Percentiles rank a stretch among this genome's conserved stretches.
phyloP scores from a whole-genome alignment of 2,329 filamentous ascomycete species.

The Dactylellina cionopaga region DNA sequence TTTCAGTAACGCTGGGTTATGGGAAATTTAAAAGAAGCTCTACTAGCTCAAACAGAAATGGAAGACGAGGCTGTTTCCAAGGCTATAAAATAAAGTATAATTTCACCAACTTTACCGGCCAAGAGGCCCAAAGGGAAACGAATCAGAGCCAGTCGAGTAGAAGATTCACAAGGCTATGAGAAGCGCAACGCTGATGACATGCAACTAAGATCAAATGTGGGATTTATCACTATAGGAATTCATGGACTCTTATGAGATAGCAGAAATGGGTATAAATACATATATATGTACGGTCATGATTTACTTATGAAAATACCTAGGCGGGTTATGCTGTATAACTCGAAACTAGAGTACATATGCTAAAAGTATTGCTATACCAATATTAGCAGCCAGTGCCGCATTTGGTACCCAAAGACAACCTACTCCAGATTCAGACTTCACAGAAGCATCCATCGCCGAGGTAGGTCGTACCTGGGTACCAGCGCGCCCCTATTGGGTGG shows the following conservation, averaged over 20 bases:
- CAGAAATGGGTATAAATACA: not conserved
- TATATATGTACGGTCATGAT: not conserved
- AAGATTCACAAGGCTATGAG: too few species aligned
- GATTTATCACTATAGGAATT: too few species aligned
- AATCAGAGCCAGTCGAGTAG: too few species aligned
- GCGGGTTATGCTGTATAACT: not conserved
- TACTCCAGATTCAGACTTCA: slow-evolving; percentile 6
- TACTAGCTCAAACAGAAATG: too few species aligned
- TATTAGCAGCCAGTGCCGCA: not conserved
- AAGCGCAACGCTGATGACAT: too few species aligned
- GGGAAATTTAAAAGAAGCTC: too few species aligned
- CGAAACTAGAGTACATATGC: not conserved
- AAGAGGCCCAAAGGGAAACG: too few species aligned
- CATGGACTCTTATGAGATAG: not conserved
- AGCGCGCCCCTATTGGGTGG: not conserved
- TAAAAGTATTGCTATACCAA: slow-evolving; percentile 1
- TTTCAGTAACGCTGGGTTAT: too few species aligned
- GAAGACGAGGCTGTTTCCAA: too few species aligned
- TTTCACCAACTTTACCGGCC: too few species aligned
- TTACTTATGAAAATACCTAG: not conserved
- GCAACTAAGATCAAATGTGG: too few species aligned
- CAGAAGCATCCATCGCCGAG: not conserved
- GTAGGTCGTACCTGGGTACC: slow-evolving; percentile 4
- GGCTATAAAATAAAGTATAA: too few species aligned
- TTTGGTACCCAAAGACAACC: slow-evolving; percentile 13